These are phyloP conservation scores for Phialocephala subalpina DNA, from an alignment of 2,329 filamentous ascomycete genomes.

Conservation along the genomic window DNA sequence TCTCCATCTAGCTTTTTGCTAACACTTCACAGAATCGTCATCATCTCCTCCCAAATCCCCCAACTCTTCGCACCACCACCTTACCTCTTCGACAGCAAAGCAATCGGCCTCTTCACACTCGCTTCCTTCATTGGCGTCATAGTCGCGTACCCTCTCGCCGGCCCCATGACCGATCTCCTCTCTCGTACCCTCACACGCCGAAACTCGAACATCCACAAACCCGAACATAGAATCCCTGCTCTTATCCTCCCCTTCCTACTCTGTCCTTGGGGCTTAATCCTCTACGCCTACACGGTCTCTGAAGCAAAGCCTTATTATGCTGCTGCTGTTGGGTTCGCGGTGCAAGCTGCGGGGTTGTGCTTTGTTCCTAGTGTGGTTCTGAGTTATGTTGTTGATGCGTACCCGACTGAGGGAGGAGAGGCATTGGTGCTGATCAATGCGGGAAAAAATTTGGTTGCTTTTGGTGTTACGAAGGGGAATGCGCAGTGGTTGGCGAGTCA, in stretches of 20 bases:
- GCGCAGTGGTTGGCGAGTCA: constrained; percentile 41
- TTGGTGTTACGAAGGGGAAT: constrained; percentile 30
- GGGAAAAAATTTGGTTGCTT: constrained; percentile 40
- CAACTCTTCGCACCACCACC: constrained; percentile 43
- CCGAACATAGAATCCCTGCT: constrained; percentile 49
- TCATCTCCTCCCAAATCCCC: constrained; percentile 42
- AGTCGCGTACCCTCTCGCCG: constrained; percentile 37
- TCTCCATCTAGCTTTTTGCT: neutral
- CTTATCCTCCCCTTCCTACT: constrained; percentile 48
- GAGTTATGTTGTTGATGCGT: constrained; percentile 46
- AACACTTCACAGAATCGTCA: constrained; percentile 25
- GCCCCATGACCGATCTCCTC: constrained; percentile 43
- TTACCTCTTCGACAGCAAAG: constrained; percentile 42
- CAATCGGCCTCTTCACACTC: constrained; percentile 40
- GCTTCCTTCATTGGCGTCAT: constrained; percentile 45
- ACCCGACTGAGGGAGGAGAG: constrained; percentile 43
- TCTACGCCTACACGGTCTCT: constrained; percentile 45
- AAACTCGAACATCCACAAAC: constrained; percentile 47
- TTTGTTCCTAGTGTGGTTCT: constrained; percentile 47
- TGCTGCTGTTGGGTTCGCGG: constrained; percentile 42
- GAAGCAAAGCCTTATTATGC: constrained; percentile 37
- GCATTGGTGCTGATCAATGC: constrained; percentile 47
- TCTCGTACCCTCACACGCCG: constrained; percentile 46
- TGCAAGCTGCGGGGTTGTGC: constrained; percentile 41
- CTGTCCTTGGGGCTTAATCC: constrained; percentile 44